These are phyloP conservation scores for Pyrenopolyporus hunteri DNA, from an alignment of 495 filamentous ascomycete genomes.

Conservation along the genomic window DNA sequence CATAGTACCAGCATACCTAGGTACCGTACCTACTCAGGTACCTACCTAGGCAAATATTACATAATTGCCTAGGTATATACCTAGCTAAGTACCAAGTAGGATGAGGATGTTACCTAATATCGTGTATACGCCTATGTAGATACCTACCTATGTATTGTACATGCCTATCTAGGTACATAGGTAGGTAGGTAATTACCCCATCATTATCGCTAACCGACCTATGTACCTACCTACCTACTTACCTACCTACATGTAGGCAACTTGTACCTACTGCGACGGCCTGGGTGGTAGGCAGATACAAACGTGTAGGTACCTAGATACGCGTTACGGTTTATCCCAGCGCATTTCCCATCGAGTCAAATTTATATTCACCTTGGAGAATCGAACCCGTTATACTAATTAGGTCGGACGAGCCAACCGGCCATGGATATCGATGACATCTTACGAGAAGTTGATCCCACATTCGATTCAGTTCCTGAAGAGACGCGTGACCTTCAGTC, in stretches of 20 bases:
- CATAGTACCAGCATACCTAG: too few relatives aligned
- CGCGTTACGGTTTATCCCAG: neutral
- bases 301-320: neutral
- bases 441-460: slow-evolving; percentile 76
- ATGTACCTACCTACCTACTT: neutral
- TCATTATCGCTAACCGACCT: neutral
- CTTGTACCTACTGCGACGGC: too few relatives aligned
- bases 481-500: slow-evolving; percentile 83
- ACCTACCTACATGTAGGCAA: too few relatives aligned
- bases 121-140: neutral
- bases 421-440: slow-evolving; percentile 90
- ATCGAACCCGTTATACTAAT: neutral
- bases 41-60: too few relatives aligned
- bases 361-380: too few relatives aligned
- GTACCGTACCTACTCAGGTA: too few relatives aligned
- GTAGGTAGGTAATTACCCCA: neutral
- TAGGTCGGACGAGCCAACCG: neutral
- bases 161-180: neutral
- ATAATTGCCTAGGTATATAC: too few relatives aligned
- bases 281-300: too few relatives aligned
- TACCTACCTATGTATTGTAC: neutral
- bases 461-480: slow-evolving; percentile 57
- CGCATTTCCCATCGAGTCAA: too few relatives aligned
- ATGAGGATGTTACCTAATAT: too few relatives aligned
- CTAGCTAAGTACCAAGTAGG: too few relatives aligned